Base-by-base conservation (phyloP, 2,329 filamentous ascomycete genomes). In the Xylariaceae sp. region DNA sequence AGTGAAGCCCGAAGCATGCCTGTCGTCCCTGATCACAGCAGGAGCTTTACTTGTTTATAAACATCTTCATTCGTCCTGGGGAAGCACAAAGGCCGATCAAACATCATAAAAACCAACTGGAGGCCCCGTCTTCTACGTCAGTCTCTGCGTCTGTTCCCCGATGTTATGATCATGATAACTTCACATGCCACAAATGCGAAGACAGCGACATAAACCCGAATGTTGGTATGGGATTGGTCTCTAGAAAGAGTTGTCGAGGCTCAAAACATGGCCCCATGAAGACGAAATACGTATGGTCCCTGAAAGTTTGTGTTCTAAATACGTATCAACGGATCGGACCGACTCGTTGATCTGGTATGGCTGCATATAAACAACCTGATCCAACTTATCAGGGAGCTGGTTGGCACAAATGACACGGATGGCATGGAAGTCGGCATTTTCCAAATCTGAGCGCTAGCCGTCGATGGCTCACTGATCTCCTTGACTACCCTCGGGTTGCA, bases 21-120 rank as follows among this genome's bases (percentile, higher is more conserved):
- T 45, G 34, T 55, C 50, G 44, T 37, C 53, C 49, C 51, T 60
- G 54, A 45, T 64, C 56, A 61, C 56, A 17, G 55, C 58, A 60
- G 51, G 7, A 42, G 44, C 45, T 7, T 51, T 52, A 47, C 23
- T 34, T 34, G n/a, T 52, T 58, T 52, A 34, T 17, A 53, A 53
- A 13, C 23, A 48, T 15, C 23, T 51, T 52, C 18, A 62, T 62
- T 62, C 51, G 53, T 53, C 47, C 34, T 18, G 52, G 54, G 56
- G 51, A 59, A 53, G 44, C 51, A 52, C 53, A 45, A 56, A 17
- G n/a, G 59, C 49, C 47, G 47, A 55, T 39, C 9, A 60, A 54
- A 34, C 53, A 53, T 42, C 42, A 23, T 50, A 17, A 53, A 37
- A 17, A 30, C 23, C 6, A 50, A 18, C 44, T 54, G 39, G 53